These are phyloP conservation scores for Aspergillus ostianus DNA, from an alignment of 495 filamentous ascomycete genomes.

Conservation along the genomic window DNA sequence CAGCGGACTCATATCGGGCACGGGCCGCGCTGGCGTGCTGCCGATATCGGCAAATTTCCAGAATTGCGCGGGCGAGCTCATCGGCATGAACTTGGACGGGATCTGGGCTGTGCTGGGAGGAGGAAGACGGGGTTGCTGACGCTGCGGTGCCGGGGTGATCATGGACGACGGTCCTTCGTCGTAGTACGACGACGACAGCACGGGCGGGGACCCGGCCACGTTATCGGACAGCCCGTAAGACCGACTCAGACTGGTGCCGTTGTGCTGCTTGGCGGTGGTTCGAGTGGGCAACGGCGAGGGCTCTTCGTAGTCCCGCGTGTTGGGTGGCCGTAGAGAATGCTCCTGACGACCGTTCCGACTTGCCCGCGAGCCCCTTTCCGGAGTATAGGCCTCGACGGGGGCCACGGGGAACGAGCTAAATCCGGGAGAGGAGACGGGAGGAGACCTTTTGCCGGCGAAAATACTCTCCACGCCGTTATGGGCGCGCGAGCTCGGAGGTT, in stretches of 20 bases:
- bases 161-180: constrained; percentile 57
- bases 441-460: constrained; percentile 50
- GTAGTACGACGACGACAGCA: constrained; percentile 64
- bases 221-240: constrained; percentile 59
- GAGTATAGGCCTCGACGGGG: constrained; percentile 48
- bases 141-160: constrained; percentile 81
- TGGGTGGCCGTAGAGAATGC: constrained; percentile 35
- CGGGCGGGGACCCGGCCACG: constrained; percentile 63
- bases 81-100: constrained; percentile 92
- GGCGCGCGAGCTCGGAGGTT: constrained; percentile 27
- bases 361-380: constrained; percentile 43
- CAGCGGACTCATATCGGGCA: constrained; percentile 60
- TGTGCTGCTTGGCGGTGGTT: constrained; percentile 51
- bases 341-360: constrained; percentile 35
- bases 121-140: constrained; percentile 77
- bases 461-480: constrained; percentile 44
- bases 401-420: constrained; percentile 49
- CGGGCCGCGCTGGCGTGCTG: constrained; percentile 71
- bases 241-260: constrained; percentile 44
- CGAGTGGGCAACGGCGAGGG: constrained; percentile 53
- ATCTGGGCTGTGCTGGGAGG: constrained; percentile 86
- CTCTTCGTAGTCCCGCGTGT: constrained; percentile 52
- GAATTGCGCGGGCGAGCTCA: constrained; percentile 93
- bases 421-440: constrained; percentile 48
- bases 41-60: constrained; percentile 78